Evolutionary conservation across 2,329 filamentous ascomycete species (phyloP), one percentile per base, ranked within the genome.

Genomic region (Pestalotiopsis sp.): DNA sequence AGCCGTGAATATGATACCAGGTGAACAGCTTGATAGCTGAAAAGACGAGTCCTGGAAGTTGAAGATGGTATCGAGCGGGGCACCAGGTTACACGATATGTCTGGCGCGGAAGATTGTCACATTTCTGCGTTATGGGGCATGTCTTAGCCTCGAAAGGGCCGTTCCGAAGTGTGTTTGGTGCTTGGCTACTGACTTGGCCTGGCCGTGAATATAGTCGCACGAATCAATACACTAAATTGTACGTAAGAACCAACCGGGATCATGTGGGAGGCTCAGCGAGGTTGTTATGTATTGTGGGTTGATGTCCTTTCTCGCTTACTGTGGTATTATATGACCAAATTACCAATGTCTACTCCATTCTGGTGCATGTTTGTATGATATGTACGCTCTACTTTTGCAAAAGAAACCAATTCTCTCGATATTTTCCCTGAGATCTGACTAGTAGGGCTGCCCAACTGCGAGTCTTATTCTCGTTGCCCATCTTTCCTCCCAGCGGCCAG

Each of bases 241-340:
- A 66, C 63, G 63, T 66, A 66, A 66, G n/a, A 36, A 23, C 25
- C 36, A 38, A 56, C 63, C 52, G 25, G 49, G 63, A 57, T 66
- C 3, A 20, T 36, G 63, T n/a, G 39, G 31, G 25, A 38, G 31
- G 45, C 17, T 52, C 17, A n/a, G 17, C 20, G 45, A 52, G 9
- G n/a, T n/a, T 3, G 45, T n/a, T 52, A 52, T 9, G 14, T 36
- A 14, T 27, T 13, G 23, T 27, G 17, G 23, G 57, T 27, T 17
- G 23, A 59, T 12, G 14, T 36, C 13, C 23, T 59, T 27, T 23
- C 23, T 36, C 57, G 31, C 31, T 36, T 36, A 36, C 31, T 36
- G 31, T 36, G 31, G 31, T 59, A 7, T 36, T 59, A 59, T 59
- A 27, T 23, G 20, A 36, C 20, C 27, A 27, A 27, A 59, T 36